These are phyloP conservation scores for Gentiana macrophylla DNA, from an alignment of 257 asterid genomes.

Conservation along the genomic window DNA sequence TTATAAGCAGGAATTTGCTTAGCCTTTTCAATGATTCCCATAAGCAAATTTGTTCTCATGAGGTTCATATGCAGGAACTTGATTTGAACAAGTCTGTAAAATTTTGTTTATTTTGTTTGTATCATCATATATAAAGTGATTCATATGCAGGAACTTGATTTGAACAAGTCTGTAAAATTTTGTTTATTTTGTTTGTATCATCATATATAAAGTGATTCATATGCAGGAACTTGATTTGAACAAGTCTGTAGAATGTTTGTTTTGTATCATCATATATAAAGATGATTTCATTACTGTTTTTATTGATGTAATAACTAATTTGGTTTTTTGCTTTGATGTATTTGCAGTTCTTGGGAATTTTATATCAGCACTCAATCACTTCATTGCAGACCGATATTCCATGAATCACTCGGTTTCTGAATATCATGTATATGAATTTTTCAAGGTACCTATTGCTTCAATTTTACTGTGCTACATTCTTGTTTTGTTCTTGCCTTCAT, in stretches of 20 bases:
- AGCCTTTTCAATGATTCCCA: too few relatives aligned
- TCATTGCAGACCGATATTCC: conserved; percentile 73
- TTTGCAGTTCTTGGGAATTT: conserved; percentile 94
- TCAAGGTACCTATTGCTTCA: conserved; percentile 43
- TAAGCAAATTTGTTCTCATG: not conserved
- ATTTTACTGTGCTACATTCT: too few relatives aligned
- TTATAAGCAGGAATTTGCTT: not conserved
- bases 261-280: too few relatives aligned
- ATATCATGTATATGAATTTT: conserved; percentile 87
- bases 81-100: not conserved
- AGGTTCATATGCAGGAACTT: not conserved
- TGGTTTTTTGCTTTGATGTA: not conserved
- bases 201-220: not conserved
- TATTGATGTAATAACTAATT: not conserved
- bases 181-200: not conserved
- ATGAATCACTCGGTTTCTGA: conserved; percentile 58
- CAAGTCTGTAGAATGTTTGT: too few relatives aligned
- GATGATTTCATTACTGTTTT: not conserved
- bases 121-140: not conserved
- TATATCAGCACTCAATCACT: conserved; percentile 76
- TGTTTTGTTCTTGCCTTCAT: too few relatives aligned
- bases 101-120: not conserved
- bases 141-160: too few relatives aligned
- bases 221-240: too few relatives aligned
- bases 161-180: not conserved